phyloP scores from a whole-genome alignment of 139 green algal species.

The Deuterostichococcus epilithicus region DNA sequence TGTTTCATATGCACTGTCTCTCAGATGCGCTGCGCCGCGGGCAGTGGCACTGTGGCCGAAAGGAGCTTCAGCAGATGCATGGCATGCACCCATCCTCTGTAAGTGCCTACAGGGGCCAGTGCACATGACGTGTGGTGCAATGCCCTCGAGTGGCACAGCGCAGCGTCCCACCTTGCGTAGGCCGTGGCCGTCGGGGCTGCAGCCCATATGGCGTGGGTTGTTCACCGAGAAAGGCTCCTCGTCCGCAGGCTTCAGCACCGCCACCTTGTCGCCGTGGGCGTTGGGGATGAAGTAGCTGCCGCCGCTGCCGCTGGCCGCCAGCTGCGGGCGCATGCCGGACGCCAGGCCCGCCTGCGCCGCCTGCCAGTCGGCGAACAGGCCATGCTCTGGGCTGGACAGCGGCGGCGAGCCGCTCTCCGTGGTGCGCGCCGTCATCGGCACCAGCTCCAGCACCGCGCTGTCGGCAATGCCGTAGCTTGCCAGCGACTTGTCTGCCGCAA shows the following conservation, averaged over 20 bases:
- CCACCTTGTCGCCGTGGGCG: slow-evolving; percentile 40
- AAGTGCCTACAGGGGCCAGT: background rate
- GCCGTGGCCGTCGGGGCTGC: background rate
- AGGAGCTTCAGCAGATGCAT: background rate
- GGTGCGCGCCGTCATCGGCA: slow-evolving; percentile 18
- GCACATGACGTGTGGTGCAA: background rate
- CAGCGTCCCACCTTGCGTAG: background rate
- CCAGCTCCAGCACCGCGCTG: slow-evolving; percentile 30
- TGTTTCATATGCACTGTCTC: background rate
- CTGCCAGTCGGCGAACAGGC: slow-evolving; percentile 32
- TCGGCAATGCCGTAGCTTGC: slow-evolving; percentile 19
- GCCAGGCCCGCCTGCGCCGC: slow-evolving; percentile 29
- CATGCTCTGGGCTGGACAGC: slow-evolving; percentile 36
- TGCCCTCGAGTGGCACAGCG: background rate
- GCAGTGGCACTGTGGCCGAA: background rate
- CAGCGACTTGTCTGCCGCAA: background rate
- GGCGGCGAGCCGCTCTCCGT: slow-evolving; percentile 27
- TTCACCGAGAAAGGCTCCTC: slow-evolving; percentile 77
- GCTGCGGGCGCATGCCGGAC: slow-evolving; percentile 36
- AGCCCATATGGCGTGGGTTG: slow-evolving; percentile 55
- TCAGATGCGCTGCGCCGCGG: background rate
- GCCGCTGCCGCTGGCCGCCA: slow-evolving; percentile 56
- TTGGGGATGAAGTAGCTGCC: slow-evolving; percentile 42
- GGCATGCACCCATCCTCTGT: background rate
- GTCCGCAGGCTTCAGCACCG: slow-evolving; percentile 83